Conservation (phyloP, 352 stramenopile species). For the Pythium aphanidermatum region DNA sequence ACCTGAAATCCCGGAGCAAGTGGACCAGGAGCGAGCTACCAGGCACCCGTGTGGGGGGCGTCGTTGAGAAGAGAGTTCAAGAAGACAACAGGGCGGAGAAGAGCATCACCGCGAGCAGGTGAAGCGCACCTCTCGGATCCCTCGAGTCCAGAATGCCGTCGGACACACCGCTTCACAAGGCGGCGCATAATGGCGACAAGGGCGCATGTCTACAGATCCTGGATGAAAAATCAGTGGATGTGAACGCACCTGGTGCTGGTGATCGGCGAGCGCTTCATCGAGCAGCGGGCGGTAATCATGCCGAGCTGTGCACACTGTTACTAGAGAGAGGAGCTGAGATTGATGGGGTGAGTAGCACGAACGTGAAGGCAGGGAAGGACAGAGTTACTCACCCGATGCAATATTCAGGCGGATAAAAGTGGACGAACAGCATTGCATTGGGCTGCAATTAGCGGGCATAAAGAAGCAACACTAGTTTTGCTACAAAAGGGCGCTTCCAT, state of each 20-base stretch:
- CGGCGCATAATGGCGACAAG: conserved; percentile 88
- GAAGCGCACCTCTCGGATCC: no score
- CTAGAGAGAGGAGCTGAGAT: conserved; percentile 85
- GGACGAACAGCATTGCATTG: conserved; percentile 90
- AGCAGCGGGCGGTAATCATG: conserved; percentile 82
- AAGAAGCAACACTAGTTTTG: conserved; percentile 81
- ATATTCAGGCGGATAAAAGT: conserved; percentile 84
- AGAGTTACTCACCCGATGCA: neutral
- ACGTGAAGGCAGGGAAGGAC: neutral
- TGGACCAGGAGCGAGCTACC: no score
- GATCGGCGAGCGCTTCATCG: conserved; percentile 86
- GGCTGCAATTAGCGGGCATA: conserved; percentile 90
- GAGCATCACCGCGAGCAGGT: no score
- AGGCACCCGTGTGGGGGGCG: no score
- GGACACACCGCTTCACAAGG: conserved; percentile 88
- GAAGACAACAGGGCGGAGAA: neutral
- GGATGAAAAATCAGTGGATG: conserved; percentile 84
- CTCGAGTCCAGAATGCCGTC: conserved; percentile 75
- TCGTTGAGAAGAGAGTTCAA: neutral
- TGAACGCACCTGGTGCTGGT: conserved; percentile 81
- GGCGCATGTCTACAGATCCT: conserved; percentile 81
- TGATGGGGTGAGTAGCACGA: conserved; percentile 46
- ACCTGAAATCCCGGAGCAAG: no score
- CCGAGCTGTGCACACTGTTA: conserved; percentile 84
- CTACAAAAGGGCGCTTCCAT: conserved; percentile 84